phyloP scores from a whole-genome alignment of 2,329 filamentous ascomycete genomes.

The Leptographium galeiforme region DNA sequence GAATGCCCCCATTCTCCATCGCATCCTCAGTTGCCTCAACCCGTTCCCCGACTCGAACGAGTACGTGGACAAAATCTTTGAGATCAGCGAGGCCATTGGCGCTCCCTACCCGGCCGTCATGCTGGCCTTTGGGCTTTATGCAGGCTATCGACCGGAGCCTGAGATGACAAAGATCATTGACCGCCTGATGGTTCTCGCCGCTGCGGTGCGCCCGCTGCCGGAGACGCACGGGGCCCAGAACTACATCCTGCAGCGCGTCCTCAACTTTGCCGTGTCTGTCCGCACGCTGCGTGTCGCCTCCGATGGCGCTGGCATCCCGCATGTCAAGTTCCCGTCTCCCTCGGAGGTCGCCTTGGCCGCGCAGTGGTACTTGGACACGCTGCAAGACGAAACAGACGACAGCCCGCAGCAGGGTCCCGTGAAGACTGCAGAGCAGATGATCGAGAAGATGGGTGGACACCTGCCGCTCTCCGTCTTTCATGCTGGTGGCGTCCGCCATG shows the following conservation, averaged over 20 bases:
- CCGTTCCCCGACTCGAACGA: not conserved
- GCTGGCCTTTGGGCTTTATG: not conserved
- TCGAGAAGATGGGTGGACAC: no score
- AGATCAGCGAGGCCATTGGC: not conserved
- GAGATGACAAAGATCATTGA: not conserved
- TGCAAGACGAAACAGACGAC: no score
- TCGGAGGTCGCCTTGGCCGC: not conserved
- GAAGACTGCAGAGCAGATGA: no score
- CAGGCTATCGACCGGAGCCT: not conserved
- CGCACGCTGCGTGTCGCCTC: not conserved
- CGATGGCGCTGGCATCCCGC: not conserved
- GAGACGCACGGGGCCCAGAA: not conserved
- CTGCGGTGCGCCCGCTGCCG: not conserved
- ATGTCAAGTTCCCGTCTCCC: not conserved
- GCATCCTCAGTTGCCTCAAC: not conserved
- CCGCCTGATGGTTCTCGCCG: not conserved
- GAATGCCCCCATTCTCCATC: not conserved
- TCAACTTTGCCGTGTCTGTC: not conserved
- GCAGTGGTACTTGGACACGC: not conserved
- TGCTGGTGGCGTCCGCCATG: not conserved
- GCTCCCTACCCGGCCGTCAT: not conserved
- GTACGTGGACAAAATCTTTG: not conserved
- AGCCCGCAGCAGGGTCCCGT: no score
- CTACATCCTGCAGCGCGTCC: not conserved
- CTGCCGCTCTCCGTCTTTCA: no score